Base-by-base conservation (phyloP, 805 yeast genomes). In the Peterozyma toletana region DNA sequence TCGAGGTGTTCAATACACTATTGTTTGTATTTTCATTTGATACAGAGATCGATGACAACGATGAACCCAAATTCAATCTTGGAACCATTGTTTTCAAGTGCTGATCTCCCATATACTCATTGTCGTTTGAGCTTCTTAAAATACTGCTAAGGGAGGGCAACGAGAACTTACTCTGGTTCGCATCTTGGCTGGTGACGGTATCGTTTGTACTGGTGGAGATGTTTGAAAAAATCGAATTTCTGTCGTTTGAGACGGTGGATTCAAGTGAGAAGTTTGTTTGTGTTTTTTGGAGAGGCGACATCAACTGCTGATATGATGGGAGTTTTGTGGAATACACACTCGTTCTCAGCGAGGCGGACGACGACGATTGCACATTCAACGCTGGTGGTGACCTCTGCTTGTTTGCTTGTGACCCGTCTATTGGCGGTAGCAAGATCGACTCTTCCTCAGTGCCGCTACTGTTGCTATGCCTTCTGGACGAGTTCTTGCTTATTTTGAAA, bases 131-230 rank as follows among this genome's bases (percentile, higher is more conserved):
- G 30, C 47, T 44, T 16, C 29, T 33, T 30, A 44, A 40, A 4
- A 40, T 37, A 14, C 37, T 40, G 14, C 41, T 44, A 9, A 44
- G 40, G 13, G 47, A 37, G 11, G 47, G 47, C 16, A 44, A 38
- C 5, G 41, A 29, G 11, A 40, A 13, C 15, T 31, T 44, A 7
- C 40, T 39, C 15, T 13, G 14, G 5, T 37, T 14, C 11, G 7
- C 14, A n/a, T 34, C 35, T 13, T 30, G 11, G 34, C 29, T 3
- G 15, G 11, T 5, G 46, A 39, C 3, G 38, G 33, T 4, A 37
- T 31, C 2, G 46, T 40, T 31, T 29, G 37, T 36, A 44, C 34
- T 21, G 7, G 44, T 40, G 11, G 41, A 17, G 2, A 31, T 30
- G 9, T 43, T 37, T 2, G 44, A 40, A 17, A 40, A 44, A 5